Conservation (phyloP, 176 grass and related monocot species). For the Triticum timopheevii region DNA sequence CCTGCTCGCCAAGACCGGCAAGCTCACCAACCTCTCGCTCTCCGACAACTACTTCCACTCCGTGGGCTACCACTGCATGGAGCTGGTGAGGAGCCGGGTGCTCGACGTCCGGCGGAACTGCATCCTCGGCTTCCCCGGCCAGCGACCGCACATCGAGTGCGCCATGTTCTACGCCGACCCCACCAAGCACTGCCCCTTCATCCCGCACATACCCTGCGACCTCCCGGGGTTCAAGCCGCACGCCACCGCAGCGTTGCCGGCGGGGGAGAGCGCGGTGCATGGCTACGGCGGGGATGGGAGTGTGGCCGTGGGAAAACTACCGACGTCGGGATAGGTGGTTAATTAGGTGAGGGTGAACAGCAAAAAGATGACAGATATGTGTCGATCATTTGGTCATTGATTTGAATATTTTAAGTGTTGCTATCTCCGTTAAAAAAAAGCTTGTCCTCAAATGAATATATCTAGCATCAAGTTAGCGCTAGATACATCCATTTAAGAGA, state of each 20-base stretch:
- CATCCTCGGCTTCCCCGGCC: slow-evolving; percentile 57
- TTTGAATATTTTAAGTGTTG: not conserved
- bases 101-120: slow-evolving; percentile 75
- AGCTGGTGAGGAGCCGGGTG: slow-evolving; percentile 42
- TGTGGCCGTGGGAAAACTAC: not conserved
- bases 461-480: too few species aligned
- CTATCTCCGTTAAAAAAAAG: too few species aligned
- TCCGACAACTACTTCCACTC: slow-evolving; percentile 79
- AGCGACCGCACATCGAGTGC: slow-evolving; percentile 66
- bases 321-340: not conserved
- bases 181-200: slow-evolving; percentile 55
- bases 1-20: slow-evolving; percentile 50
- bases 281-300: not conserved
- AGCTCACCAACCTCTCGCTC: slow-evolving; percentile 66
- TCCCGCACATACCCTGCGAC: slow-evolving; percentile 65
- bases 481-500: too few species aligned
- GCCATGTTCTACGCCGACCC: slow-evolving; percentile 44
- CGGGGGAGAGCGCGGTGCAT: not conserved
- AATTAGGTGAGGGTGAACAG: not conserved
- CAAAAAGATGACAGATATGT: not conserved
- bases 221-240: slow-evolving; percentile 32
- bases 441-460: too few species aligned
- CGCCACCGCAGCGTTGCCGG: not conserved
- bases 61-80: slow-evolving; percentile 52
- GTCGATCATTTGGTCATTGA: not conserved